Conservation (phyloP, 306 rosid genomes). For the Senna siamea region DNA sequence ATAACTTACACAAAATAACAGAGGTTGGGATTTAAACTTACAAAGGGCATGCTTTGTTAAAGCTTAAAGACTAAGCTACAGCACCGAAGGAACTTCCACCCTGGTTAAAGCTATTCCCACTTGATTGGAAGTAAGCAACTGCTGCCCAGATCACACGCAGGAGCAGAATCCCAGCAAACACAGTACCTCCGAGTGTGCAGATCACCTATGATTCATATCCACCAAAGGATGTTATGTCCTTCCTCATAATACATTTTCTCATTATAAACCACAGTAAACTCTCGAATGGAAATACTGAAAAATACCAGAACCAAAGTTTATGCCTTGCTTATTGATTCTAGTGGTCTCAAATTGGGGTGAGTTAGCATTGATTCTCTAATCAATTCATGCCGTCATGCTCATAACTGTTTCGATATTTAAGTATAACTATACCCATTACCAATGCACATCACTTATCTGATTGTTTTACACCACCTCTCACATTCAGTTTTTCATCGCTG, state of each 20-base stretch:
- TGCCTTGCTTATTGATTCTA: constrained; percentile 2
- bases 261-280: constrained; percentile 1
- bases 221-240: constrained; percentile 1
- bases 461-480: background rate
- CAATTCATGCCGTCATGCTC: background rate
- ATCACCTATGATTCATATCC: constrained; percentile 56
- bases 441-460: background rate
- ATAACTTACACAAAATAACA: too few species aligned
- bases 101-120: constrained; percentile 55
- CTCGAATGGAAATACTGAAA: constrained; percentile 15
- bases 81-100: constrained; percentile 62
- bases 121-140: constrained; percentile 67
- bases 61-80: constrained; percentile 37
- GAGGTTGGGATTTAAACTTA: too few species aligned
- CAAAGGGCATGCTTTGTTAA: constrained; percentile 6
- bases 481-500: background rate
- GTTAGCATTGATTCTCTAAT: constrained; percentile 11
- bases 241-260: constrained; percentile 5
- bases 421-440: too few species aligned
- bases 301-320: constrained; percentile 17
- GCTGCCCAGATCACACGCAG: constrained; percentile 69
- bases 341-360: constrained; percentile 22
- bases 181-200: constrained; percentile 73
- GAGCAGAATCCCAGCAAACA: constrained; percentile 60
- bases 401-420: background rate